Evolutionary conservation across 768 basidiomycete species (phyloP).

Genomic region (Suillus spraguei): DNA sequence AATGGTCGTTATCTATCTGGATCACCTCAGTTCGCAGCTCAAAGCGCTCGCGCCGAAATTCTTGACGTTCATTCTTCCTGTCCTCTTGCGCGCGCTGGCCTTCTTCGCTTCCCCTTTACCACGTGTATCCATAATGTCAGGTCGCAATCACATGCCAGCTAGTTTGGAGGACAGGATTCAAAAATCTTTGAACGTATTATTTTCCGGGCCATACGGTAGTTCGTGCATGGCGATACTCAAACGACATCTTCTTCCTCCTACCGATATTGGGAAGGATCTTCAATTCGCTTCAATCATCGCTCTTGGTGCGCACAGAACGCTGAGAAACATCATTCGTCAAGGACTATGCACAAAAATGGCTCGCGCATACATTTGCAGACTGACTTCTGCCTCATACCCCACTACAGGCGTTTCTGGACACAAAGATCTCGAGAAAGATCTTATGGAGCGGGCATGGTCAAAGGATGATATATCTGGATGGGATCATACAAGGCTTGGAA

Average conservation of each 20-base stretch:
- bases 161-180: constrained; percentile 57
- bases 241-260: constrained; percentile 54
- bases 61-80: constrained; percentile 60
- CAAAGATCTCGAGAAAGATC: constrained; percentile 59
- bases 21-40: constrained; percentile 61
- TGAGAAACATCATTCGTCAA: constrained; percentile 65
- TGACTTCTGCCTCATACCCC: constrained; percentile 53
- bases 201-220: constrained; percentile 66
- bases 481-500: constrained; percentile 63
- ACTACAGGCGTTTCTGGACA: constrained; percentile 61
- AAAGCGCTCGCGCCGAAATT: constrained; percentile 58
- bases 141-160: constrained; percentile 34
- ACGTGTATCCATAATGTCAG: constrained; percentile 56
- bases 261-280: constrained; percentile 25
- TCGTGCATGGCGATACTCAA: constrained; percentile 67
- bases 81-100: constrained; percentile 72
- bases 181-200: constrained; percentile 56
- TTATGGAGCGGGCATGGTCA: constrained; percentile 76
- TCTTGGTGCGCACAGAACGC: constrained; percentile 61
- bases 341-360: constrained; percentile 64
- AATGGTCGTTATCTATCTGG: constrained; percentile 62
- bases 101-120: constrained; percentile 70
- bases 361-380: constrained; percentile 62
- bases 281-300: constrained; percentile 42
- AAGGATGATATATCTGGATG: constrained; percentile 68